Evolutionary conservation across 2,329 filamentous ascomycete genomes (phyloP), one percentile per base, ranked within the genome.

Genomic region (Neobulgaria alba): DNA sequence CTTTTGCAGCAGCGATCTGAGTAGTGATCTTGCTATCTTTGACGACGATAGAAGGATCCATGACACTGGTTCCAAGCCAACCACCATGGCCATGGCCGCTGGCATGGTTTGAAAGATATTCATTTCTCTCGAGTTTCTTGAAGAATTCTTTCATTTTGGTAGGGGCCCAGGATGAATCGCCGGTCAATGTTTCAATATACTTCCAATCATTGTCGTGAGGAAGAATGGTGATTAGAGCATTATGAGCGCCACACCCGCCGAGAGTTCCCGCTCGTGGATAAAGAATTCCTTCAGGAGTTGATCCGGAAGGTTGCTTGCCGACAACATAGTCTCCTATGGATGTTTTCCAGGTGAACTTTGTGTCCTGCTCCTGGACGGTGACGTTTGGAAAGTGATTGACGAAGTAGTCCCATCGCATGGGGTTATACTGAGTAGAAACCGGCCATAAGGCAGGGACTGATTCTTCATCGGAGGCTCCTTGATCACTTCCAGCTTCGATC

Each of bases 401-500:
- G 29, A 47, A 55, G 29, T 69, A 74, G 56, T 73, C 69, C 72
- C 72, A 76, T 41, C 60, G 55, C 55, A 69, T 62, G 8, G 30
- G 14, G 10, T 33, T 33, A n/a, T 3, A 14, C 9, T 14, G 15
- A 16, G 18, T 4, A 10, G 30, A 10, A 5, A 42, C 10, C 2
- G 21, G 23, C 15, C 10, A 10, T 9, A 38, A 29, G 5, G n/a
- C 15, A 14, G 15, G 36, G 10, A 39, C 29, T 32, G 20, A n/a
- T 37, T 33, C 33, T 36, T 21, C 16, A 41, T 63, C 52, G 29
- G 55, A 48, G 3, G 32, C 33, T 19, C 64, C 66, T 46, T 73
- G 63, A 47, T 75, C 71, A 46, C 71, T 66, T 35, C 71, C 71
- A 26, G 71, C 71, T 49, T 75, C 72, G 17, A 76, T 65, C 3